A percentile compares a stretch with the other conserved stretches of the same genome.
Conservation (phyloP, 352 stramenopile species). For the Halophytophthora batemanensis region DNA sequence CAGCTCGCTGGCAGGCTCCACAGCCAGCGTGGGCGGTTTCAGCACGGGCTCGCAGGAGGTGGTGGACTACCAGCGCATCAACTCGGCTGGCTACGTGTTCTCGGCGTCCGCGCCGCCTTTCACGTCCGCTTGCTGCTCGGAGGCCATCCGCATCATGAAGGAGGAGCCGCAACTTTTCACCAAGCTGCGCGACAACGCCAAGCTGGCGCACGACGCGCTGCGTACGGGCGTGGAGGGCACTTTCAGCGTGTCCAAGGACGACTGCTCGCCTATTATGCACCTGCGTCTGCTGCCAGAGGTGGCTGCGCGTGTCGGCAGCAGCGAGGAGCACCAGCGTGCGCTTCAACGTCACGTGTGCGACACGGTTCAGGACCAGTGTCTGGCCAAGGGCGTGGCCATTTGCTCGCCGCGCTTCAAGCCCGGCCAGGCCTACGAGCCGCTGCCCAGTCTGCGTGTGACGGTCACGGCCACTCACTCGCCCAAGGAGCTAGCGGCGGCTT, state of each 20-base stretch:
- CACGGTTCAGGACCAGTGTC: constrained; percentile 54
- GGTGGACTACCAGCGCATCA: constrained; percentile 97
- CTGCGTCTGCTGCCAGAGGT: constrained; percentile 51
- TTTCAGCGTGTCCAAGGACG: constrained; percentile 57
- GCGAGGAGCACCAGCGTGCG: constrained; percentile 44
- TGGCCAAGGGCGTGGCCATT: constrained; percentile 62
- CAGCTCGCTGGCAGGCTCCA: constrained; percentile 90
- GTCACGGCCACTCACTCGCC: constrained; percentile 67
- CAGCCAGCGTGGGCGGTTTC: constrained; percentile 95
- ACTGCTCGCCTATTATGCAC: constrained; percentile 70
- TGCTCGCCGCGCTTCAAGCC: constrained; percentile 77
- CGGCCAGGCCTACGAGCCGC: constrained; percentile 48
- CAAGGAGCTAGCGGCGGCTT: constrained; percentile 54
- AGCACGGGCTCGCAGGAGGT: constrained; percentile 96
- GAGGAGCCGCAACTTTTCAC: constrained; percentile 71
- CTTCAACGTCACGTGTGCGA: constrained; percentile 63
- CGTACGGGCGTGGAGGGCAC: constrained; percentile 29
- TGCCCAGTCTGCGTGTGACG: constrained; percentile 73
- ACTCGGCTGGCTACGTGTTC: constrained; percentile 97
- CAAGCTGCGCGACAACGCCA: constrained; percentile 62
- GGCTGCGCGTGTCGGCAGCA: constrained; percentile 28
- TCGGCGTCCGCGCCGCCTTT: constrained; percentile 97
- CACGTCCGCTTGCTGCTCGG: constrained; percentile 86
- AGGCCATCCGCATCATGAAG: constrained; percentile 84
- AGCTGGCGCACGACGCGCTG: constrained; percentile 56